phyloP scores from a whole-genome alignment of 1,284 basidiomycete genomes.

The Earliella scabrosa region DNA sequence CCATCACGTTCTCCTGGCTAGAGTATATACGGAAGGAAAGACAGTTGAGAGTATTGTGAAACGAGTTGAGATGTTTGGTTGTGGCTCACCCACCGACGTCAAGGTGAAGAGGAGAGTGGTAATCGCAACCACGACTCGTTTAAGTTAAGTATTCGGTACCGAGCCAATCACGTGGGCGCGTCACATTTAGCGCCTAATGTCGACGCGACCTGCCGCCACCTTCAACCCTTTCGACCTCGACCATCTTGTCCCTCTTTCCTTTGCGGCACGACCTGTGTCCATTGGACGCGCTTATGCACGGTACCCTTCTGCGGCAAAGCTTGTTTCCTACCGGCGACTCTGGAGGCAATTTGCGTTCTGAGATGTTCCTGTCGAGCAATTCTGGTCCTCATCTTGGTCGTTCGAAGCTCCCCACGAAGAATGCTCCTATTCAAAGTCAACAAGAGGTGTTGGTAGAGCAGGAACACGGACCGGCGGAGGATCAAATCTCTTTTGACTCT shows the following conservation, averaged over 20 bases:
- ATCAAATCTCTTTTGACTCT: background rate
- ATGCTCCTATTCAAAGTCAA: background rate
- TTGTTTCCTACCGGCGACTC: constrained; percentile 7
- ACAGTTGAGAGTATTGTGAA: too few relatives aligned
- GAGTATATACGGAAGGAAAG: too few relatives aligned
- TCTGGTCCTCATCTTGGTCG: background rate
- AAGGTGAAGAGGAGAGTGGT: background rate
- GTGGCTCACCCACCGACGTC: background rate
- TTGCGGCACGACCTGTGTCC: too few relatives aligned
- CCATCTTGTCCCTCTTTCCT: background rate
- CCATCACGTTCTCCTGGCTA: too few relatives aligned
- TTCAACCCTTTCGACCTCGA: background rate
- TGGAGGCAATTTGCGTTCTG: background rate
- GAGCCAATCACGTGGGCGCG: constrained; percentile 20
- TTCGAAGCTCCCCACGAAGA: background rate
- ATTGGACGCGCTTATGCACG: constrained; percentile 7
- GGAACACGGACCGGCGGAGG: background rate
- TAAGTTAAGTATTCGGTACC: background rate
- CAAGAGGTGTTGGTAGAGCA: background rate
- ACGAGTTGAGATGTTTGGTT: too few relatives aligned
- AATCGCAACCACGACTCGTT: too few relatives aligned
- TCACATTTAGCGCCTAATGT: constrained; percentile 4
- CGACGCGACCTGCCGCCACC: too few relatives aligned
- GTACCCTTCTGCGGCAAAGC: constrained; percentile 15
- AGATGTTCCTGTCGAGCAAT: background rate